phyloP scores from a whole-genome alignment of 257 asterid species.

The Lantana camara region DNA sequence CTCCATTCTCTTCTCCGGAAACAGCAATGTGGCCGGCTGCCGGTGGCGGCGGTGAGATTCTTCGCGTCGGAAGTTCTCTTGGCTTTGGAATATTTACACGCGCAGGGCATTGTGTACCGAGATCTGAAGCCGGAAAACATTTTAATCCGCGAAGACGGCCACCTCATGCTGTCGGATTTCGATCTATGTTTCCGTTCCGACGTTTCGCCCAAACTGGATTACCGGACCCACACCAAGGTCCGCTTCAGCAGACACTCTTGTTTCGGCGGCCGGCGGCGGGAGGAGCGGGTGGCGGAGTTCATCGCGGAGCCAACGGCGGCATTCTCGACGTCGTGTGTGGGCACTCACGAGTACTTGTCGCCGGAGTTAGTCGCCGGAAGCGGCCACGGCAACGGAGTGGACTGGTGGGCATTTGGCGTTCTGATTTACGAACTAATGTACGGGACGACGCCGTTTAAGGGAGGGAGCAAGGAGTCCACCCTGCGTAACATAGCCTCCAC shows the following conservation, averaged over 20 bases:
- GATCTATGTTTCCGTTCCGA: constrained; percentile 75
- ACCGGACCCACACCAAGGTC: constrained; percentile 10
- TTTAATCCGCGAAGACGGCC: constrained; percentile 79
- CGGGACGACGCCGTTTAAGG: constrained; percentile 90
- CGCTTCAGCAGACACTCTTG: constrained; percentile 20
- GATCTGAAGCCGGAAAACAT: constrained; percentile 91
- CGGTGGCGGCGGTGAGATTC: constrained; percentile 59
- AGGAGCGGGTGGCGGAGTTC: constrained; percentile 60
- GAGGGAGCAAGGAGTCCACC: constrained; percentile 81
- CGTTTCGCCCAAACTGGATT: constrained; percentile 50
- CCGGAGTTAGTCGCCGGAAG: constrained; percentile 72
- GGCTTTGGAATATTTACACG: constrained; percentile 77
- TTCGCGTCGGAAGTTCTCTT: constrained; percentile 71
- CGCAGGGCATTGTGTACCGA: constrained; percentile 82
- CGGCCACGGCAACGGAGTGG: constrained; percentile 93
- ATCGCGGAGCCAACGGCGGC: constrained; percentile 85
- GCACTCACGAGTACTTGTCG: constrained; percentile 88
- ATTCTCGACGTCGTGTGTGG: constrained; percentile 83
- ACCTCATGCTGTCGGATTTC: constrained; percentile 81
- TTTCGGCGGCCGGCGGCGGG: constrained; percentile 28
- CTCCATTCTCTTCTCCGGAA: constrained; percentile 75
- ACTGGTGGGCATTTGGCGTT: constrained; percentile 97
- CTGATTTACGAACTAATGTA: constrained; percentile 62
- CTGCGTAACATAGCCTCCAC: constrained; percentile 79
- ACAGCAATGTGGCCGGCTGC: constrained; percentile 52